phyloP scores from a whole-genome alignment of 306 rosid species.

The Medicago arabica region DNA sequence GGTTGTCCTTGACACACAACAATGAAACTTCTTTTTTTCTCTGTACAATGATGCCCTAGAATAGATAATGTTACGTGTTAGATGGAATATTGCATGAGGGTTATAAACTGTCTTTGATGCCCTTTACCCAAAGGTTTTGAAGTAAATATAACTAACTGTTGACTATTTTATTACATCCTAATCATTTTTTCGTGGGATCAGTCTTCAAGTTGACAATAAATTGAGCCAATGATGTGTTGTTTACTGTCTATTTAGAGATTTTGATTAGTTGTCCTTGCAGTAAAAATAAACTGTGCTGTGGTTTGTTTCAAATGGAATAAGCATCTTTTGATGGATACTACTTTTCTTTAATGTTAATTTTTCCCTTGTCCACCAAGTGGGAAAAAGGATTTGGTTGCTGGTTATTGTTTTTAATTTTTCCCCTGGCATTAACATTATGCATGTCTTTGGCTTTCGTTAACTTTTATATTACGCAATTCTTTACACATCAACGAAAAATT shows the following conservation, averaged over 20 bases:
- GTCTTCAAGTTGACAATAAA: slow-evolving; percentile 22
- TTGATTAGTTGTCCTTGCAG: slow-evolving; percentile 26
- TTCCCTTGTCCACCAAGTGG: slow-evolving; percentile 19
- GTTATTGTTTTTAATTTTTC: not conserved
- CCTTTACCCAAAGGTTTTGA: not conserved
- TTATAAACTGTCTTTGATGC: not conserved
- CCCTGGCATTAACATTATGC: slow-evolving; percentile 9
- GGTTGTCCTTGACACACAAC: slow-evolving; percentile 14
- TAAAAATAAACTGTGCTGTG: slow-evolving; percentile 16
- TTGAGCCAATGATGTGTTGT: slow-evolving; percentile 6
- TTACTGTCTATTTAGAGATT: slow-evolving; percentile 17
- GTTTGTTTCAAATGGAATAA: slow-evolving; percentile 30
- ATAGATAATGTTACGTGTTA: slow-evolving; percentile 27
- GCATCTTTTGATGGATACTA: not conserved
- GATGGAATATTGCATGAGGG: slow-evolving; percentile 1
- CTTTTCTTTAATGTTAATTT: not conserved
- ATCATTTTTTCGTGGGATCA: slow-evolving; percentile 8
- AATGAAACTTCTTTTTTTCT: not conserved
- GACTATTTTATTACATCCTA: not conserved
- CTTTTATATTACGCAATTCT: slow-evolving; percentile 8
- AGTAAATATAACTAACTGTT: not conserved
- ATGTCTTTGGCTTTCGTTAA: slow-evolving; percentile 31
- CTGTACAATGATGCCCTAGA: slow-evolving; percentile 2
- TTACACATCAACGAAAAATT: not conserved
- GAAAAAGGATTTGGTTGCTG: slow-evolving; percentile 1